Conservation (phyloP, 257 asterid species). For the Parsonsia alboflavescens region DNA sequence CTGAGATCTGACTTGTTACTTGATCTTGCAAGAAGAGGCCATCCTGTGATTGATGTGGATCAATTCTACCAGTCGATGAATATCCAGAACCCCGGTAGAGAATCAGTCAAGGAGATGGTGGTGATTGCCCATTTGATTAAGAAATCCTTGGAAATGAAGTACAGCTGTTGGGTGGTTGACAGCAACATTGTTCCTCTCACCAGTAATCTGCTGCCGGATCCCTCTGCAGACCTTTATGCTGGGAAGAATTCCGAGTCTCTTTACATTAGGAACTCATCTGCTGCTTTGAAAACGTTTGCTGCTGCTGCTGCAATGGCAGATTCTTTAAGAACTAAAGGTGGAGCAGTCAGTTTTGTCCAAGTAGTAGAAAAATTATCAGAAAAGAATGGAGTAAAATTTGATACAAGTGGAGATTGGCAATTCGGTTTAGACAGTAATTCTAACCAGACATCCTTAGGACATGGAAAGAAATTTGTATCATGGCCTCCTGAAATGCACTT, state of each 20-base stretch:
- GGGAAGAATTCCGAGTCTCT: constrained; percentile 50
- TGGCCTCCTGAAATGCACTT: constrained; percentile 52
- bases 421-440: constrained; percentile 37
- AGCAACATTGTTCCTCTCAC: constrained; percentile 54
- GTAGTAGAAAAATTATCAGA: constrained; percentile 51
- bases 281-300: constrained; percentile 43
- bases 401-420: constrained; percentile 44
- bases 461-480: constrained; percentile 36
- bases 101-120: constrained; percentile 42
- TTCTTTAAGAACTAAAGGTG: constrained; percentile 27
- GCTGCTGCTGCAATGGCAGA: constrained; percentile 30
- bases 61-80: constrained; percentile 34
- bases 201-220: constrained; percentile 43
- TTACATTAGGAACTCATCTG: constrained; percentile 49
- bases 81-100: constrained; percentile 40
- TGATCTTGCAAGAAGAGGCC: constrained; percentile 88
- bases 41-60: constrained; percentile 59
- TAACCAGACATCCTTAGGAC: constrained; percentile 30
- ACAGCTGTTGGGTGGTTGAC: constrained; percentile 51
- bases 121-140: constrained; percentile 48
- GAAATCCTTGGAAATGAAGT: constrained; percentile 62
- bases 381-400: constrained; percentile 31
- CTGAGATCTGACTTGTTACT: constrained; percentile 41
- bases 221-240: constrained; percentile 29
- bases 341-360: constrained; percentile 33